A percentile compares a stretch with the other conserved stretches of the same genome.
Conservation (phyloP, 2,329 filamentous ascomycete genomes). For the Cladobotryum protrusum region DNA sequence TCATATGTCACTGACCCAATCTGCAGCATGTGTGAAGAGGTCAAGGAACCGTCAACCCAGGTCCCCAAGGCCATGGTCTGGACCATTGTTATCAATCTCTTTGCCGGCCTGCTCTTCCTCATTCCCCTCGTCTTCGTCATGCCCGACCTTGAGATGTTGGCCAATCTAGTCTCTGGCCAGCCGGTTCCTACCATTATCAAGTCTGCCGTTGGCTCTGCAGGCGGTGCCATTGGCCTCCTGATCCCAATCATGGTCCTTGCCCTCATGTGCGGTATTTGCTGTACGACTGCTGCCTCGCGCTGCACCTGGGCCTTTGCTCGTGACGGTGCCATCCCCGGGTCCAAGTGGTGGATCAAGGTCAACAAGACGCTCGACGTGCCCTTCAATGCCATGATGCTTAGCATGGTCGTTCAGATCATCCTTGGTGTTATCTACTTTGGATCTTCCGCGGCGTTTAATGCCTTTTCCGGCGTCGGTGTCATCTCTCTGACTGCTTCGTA, state of each 20-base stretch:
- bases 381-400: slow-evolving; percentile 66
- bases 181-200: slow-evolving; percentile 61
- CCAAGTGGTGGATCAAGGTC: slow-evolving; percentile 54
- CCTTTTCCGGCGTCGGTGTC: slow-evolving; percentile 64
- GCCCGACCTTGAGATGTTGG: slow-evolving; percentile 52
- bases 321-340: slow-evolving; percentile 63
- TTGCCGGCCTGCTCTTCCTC: slow-evolving; percentile 61
- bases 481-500: slow-evolving; percentile 65
- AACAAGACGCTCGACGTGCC: slow-evolving; percentile 58
- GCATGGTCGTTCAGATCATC: slow-evolving; percentile 57
- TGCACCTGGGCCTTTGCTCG: slow-evolving; percentile 65
- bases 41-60: slow-evolving; percentile 57
- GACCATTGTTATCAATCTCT: slow-evolving; percentile 60
- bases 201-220: slow-evolving; percentile 53
- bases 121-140: slow-evolving; percentile 65
- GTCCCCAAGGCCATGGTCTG: slow-evolving; percentile 68
- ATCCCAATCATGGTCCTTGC: slow-evolving; percentile 61
- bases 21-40: slow-evolving; percentile 66
- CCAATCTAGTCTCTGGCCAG: slow-evolving; percentile 49
- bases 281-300: slow-evolving; percentile 62
- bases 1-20: slow-evolving; percentile 1
- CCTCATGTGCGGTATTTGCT: slow-evolving; percentile 61
- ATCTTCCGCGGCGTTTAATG: slow-evolving; percentile 63
- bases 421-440: slow-evolving; percentile 66
- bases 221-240: slow-evolving; percentile 56